Conservation (phyloP, 768 basidiomycete genomes). For the Mycena belliarum region DNA sequence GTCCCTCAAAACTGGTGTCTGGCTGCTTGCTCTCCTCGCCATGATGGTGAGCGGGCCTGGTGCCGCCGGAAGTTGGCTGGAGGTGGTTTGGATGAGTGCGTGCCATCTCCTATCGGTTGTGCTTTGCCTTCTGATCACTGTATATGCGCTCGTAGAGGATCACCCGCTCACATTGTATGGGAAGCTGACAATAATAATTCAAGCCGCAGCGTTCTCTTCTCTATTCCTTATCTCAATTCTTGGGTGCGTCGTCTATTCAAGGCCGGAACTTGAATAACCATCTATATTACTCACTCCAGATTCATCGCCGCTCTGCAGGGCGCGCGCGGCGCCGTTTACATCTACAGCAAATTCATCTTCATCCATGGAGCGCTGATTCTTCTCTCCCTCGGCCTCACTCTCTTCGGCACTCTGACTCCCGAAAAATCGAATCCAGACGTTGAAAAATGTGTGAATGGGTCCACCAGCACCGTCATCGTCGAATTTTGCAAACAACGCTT, state of each 20-base stretch:
- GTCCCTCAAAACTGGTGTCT: slow-evolving; percentile 21
- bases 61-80: slow-evolving; percentile 24
- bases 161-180: slow-evolving; percentile 20
- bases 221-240: slow-evolving; percentile 22
- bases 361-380: slow-evolving; percentile 17
- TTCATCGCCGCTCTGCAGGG: slow-evolving; percentile 11
- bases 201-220: slow-evolving; percentile 21
- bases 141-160: not conserved
- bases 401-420: slow-evolving; percentile 14
- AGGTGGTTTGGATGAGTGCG: slow-evolving; percentile 23
- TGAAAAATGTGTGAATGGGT: slow-evolving; percentile 18
- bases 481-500: slow-evolving; percentile 23
- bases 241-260: slow-evolving; percentile 15
- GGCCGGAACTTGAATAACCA: not conserved
- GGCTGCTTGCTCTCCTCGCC: slow-evolving; percentile 22
- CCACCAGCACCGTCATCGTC: slow-evolving; percentile 13
- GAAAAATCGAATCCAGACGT: slow-evolving; percentile 2
- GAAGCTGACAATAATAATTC: slow-evolving; percentile 18
- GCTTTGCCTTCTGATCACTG: not conserved
- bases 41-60: slow-evolving; percentile 20
- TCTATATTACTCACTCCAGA: too few species aligned
- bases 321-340: slow-evolving; percentile 16
- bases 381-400: slow-evolving; percentile 14
- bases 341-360: slow-evolving; percentile 23
- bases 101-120: not conserved